Base-by-base conservation (phyloP, 768 basidiomycete genomes). In the Hemileccinum rubropunctum region DNA sequence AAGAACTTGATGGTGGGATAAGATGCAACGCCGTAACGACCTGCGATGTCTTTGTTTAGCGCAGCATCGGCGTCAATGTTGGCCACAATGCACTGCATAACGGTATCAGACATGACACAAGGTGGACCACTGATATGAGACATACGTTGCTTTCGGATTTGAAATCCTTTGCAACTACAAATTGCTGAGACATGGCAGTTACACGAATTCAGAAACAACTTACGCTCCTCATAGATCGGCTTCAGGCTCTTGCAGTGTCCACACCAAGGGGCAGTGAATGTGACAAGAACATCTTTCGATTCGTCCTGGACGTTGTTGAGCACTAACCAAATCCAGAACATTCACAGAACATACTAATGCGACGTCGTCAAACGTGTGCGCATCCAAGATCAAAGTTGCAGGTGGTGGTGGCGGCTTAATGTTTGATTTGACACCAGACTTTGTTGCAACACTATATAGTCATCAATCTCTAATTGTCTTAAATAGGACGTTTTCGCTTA, bases 1-100 rank as follows among this genome's bases (percentile, higher is more conserved):
- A 93, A 97, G 77, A 95, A 95, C 69, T 92, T 95, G 76, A 99
- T 82, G 17, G 95, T 98, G 0, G 97, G 97, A 82, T 83, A 99
- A 51, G 85, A 81, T 17, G 68, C 61, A 49, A 99, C 80, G 6
- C 76, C 88, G 61, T 94, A 94, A 64, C 82, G 80, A 33, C 65
- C 54, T 9, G 86, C 83, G 45, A 97, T 69, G 18, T 77, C 79
- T 58, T 79, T 78, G 76, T 97, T 95, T 66, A 76, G 76, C 53
- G 83, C 76, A 34, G 88, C 88, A 66, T 98, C 93, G 18, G 88
- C 93, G 69, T 98, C 85, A 52, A 98, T 71, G 68, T 95, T 92
- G 26, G 92, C 94, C 48, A 99, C 81, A 48, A 95, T 70, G 64
- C 91, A 94, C 91, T 93, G 54, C 27, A 23, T 6, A 48, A 36